Conservation (phyloP, 1,139 yeast species). For the Yamadazyma conglobata region DNA sequence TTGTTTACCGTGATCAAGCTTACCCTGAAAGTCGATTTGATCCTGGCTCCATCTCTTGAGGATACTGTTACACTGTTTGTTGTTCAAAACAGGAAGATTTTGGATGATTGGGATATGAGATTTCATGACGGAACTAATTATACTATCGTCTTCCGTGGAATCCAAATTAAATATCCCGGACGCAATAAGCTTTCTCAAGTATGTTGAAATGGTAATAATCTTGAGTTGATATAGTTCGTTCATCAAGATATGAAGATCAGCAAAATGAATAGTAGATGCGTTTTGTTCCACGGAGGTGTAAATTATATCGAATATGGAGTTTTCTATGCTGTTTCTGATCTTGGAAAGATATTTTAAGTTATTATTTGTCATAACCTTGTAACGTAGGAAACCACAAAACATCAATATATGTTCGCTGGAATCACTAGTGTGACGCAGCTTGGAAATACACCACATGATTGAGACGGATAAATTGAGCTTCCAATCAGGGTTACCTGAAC, state of each 20-base stretch:
- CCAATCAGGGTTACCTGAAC: conserved; percentile 29
- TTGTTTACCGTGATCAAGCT: conserved; percentile 28
- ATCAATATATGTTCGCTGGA: conserved; percentile 35
- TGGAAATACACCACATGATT: conserved; percentile 50
- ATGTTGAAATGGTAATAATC: conserved; percentile 59
- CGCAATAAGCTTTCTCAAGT: conserved; percentile 74
- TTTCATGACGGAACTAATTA: conserved; percentile 25
- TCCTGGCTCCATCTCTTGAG: conserved; percentile 35
- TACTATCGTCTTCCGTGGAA: conserved; percentile 14
- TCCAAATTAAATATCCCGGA: conserved; percentile 70
- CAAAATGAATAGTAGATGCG: conserved; percentile 18
- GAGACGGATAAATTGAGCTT: conserved; percentile 33
- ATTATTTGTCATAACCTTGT: conserved; percentile 26
- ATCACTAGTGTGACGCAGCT: conserved; percentile 26
- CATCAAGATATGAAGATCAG: conserved; percentile 48
- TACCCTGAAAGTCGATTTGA: conserved; percentile 31
- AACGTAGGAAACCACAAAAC: conserved; percentile 37
- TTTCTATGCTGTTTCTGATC: conserved; percentile 44
- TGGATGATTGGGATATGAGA: conserved; percentile 50
- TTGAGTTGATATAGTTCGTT: conserved; percentile 52
- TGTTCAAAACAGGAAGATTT: conserved; percentile 52
- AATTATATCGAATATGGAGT: conserved; percentile 45
- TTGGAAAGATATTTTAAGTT: conserved; percentile 23
- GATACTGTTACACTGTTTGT: conserved; percentile 50
- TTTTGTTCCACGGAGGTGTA: conserved; percentile 26